Conservation (phyloP, 225 moss, liverwort and hornwort genomes). For the Marchantia paleacea region DNA sequence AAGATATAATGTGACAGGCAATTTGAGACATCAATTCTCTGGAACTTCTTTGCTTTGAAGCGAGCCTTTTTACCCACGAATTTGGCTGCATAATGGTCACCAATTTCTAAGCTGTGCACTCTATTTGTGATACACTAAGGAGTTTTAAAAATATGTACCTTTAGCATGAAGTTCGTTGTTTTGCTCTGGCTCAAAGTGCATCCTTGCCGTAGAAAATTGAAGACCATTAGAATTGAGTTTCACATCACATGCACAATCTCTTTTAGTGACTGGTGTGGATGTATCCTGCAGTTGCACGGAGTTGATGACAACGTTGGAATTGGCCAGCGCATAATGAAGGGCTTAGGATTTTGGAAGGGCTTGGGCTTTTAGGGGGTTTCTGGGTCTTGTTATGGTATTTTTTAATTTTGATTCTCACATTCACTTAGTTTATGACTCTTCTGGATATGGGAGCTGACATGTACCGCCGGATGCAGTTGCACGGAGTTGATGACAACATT, state of each 20-base stretch:
- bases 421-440: neutral
- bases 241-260: neutral
- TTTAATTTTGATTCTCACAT: neutral
- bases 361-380: constrained; percentile 12
- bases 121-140: no score
- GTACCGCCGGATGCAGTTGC: constrained; percentile 46
- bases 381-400: constrained; percentile 1
- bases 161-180: no score
- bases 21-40: no score
- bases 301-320: constrained; percentile 48
- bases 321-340: constrained; percentile 33
- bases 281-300: constrained; percentile 35
- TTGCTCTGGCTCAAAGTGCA: no score
- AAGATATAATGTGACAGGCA: neutral
- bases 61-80: no score
- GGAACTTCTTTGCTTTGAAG: no score
- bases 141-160: no score
- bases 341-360: constrained; percentile 22
- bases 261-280: constrained; percentile 9
- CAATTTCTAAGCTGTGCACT: no score
- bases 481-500: constrained; percentile 62
- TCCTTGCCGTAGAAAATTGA: neutral
- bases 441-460: constrained; percentile 21
- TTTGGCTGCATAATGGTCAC: no score
- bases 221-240: neutral